These are phyloP conservation scores for Panellus pusillus DNA, from an alignment of 768 basidiomycete genomes.

Conservation along the genomic window DNA sequence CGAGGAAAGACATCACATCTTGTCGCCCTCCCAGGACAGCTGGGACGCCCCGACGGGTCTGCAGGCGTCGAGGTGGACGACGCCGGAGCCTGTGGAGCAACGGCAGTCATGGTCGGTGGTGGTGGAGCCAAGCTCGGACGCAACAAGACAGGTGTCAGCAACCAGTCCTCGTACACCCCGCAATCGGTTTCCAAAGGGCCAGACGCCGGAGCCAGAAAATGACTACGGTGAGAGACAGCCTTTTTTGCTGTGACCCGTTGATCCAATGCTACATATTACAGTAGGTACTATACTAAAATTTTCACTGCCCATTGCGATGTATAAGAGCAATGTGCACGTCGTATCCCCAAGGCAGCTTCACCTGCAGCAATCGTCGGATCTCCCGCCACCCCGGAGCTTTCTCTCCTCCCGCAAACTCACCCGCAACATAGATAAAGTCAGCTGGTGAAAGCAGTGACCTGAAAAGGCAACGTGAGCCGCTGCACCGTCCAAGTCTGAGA, in stretches of 20 bases:
- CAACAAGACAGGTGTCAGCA: conserved; percentile 15
- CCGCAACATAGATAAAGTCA: conserved; percentile 84
- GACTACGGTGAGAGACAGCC: background rate
- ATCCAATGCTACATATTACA: background rate
- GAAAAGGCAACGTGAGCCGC: no score
- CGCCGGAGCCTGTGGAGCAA: conserved; percentile 13
- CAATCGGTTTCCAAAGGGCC: background rate
- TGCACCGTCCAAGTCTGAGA: no score
- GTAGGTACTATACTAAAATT: conserved; percentile 29
- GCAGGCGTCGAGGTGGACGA: conserved; percentile 15
- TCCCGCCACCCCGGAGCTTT: conserved; percentile 77
- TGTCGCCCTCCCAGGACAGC: conserved; percentile 81
- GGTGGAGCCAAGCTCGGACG: conserved; percentile 19
- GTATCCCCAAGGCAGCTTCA: conserved; percentile 85
- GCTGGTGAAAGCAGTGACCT: conserved; percentile 80
- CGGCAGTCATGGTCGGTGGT: conserved; percentile 19
- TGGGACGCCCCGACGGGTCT: conserved; percentile 19
- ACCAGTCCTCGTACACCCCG: background rate
- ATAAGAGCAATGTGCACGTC: conserved; percentile 87
- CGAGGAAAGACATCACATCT: conserved; percentile 50
- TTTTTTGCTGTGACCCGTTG: background rate
- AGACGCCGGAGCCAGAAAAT: background rate
- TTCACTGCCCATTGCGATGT: conserved; percentile 46
- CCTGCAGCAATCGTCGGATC: conserved; percentile 76
- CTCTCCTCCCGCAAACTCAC: conserved; percentile 54